Evolutionary conservation across 2,329 filamentous ascomycete species (phyloP), one percentile per base, ranked within the genome.

Genomic region (Aspergillus chevalieri): DNA sequence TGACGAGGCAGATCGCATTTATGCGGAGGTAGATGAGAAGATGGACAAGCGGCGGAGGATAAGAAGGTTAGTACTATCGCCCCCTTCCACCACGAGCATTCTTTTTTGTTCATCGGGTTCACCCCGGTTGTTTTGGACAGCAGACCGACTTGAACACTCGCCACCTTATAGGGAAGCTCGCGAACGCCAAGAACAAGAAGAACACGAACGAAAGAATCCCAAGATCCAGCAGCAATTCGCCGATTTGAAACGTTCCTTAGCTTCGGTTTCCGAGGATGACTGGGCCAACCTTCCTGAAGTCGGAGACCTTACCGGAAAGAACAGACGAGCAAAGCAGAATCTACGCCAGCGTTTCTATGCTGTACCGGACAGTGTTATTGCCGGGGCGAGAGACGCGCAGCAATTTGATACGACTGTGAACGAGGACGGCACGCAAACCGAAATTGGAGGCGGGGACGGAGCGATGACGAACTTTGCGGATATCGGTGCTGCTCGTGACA

Each of bases 171-270:
- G 93, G 82, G 93, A 98, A 86, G 86, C 85, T 66, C 89, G 93
- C 69, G 93, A 98, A 72, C 78, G 87, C 68, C 81, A 88, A 74
- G 92, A 98, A 77, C 83, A 80, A 69, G 89, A 95, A 66, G 91
- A 97, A 64, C 95, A 95, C 79, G 92, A 98, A 75, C 84, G 86
- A 60, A 92, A 95, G 69, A 97, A 98, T 67, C 93, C 93, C 12
- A 98, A 97, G 73, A 96, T 98, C 47, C 89, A 95, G 65, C 89
- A 96, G 59, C 93, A 98, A 69, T 98, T 98, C 68, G 90, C 91
- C 65, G 93, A 97, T 62, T 75, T 97, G 46, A 98, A 98, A 72
- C 83, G 94, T 63, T 89, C 89, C 4, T 79, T 98, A 34, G 86
- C 87, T 38, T 87, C 85, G 5, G 87, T 98, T 24, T 87, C 88